Percentiles rank a stretch among this genome's conserved stretches.
Evolutionary conservation across 2,329 filamentous ascomycete species (phyloP).

Genomic region (Coniochaeta sp.): DNA sequence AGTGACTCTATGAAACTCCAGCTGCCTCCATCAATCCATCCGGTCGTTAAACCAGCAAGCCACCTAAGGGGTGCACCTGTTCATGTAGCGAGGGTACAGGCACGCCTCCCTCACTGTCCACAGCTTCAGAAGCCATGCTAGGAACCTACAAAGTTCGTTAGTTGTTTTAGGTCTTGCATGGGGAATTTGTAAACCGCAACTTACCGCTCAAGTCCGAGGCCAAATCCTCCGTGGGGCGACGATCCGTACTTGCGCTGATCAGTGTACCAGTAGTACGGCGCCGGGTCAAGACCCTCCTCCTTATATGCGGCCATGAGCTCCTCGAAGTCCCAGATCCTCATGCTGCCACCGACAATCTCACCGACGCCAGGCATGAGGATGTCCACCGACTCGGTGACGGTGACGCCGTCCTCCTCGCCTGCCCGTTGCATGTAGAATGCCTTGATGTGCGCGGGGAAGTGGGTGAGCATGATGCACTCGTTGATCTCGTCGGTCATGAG

Average conservation of each 20-base stretch:
- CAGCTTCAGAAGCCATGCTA: slow-evolving; percentile 58
- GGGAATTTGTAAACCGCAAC: neutral
- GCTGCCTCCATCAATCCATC: no score
- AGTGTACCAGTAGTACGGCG: slow-evolving; percentile 96
- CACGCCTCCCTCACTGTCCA: slow-evolving; percentile 60
- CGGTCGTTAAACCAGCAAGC: no score
- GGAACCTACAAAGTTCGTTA: slow-evolving; percentile 34
- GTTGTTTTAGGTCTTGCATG: no score
- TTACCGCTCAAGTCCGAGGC: slow-evolving; percentile 78
- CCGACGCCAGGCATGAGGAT: slow-evolving; percentile 75
- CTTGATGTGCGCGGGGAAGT: slow-evolving; percentile 97
- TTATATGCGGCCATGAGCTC: slow-evolving; percentile 86
- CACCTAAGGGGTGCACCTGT: slow-evolving; percentile 65
- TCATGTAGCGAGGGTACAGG: slow-evolving; percentile 76
- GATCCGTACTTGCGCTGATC: slow-evolving; percentile 95
- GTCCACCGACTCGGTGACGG: slow-evolving; percentile 57
- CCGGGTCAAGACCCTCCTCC: slow-evolving; percentile 75
- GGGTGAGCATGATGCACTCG: slow-evolving; percentile 89
- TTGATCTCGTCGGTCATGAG: slow-evolving; percentile 97
- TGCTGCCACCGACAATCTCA: slow-evolving; percentile 92
- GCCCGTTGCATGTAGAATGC: slow-evolving; percentile 99
- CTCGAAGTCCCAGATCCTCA: slow-evolving; percentile 91
- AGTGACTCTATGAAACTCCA: no score
- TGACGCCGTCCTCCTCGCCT: slow-evolving; percentile 65
- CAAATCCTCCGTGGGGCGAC: slow-evolving; percentile 88